Evolutionary conservation across 129 eudicot genomes (phyloP), one percentile per base, ranked within the genome.

Genomic region (Arctium minus): DNA sequence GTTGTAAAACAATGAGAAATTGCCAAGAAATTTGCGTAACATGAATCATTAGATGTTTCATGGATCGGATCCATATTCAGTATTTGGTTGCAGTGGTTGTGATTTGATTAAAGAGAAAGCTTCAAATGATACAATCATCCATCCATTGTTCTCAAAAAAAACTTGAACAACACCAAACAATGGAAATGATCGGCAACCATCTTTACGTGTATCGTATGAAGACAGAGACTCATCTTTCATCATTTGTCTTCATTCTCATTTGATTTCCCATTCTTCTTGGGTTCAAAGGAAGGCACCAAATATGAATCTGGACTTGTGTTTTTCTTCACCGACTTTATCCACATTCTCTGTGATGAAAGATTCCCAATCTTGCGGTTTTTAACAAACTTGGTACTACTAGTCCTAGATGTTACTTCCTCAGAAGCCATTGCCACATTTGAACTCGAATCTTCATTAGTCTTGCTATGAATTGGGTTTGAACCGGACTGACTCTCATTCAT

Each of bases 231-330:
- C 79, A 56, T 56, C 67, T 17, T 39, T 39, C 77, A 60, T 60
- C 29, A 17, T 4, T 73, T 73, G 32, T 3, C 56, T 18, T 35
- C 76, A 37, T 17, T 70, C 38, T 31, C 73, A 70, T 70, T 70
- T 17, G 22, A 31, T 44, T 67, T 10, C 78, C 7, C 56, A 29
- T 74, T 42, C 50, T 50, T 72, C 50, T 71, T 68, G 77, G 35
- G 35, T 40, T 70, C 82, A 60, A 72, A 8, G 9, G 70, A 79
- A 15, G 83, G 72, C 32, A 15, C 33, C 32, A 30, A 73, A 60
- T 62, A 60, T 22, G 70, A 17, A 79, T 40, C 79, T 72, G 78
- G 86, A 27, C 38, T 27, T 78, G 71, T 67, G 12, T 67, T 67
- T 8, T 67, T 29, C 32, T 65, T 65, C 12, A 18, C 70, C 22